Percentiles rank a stretch among this genome's conserved stretches.
Evolutionary conservation across 192 early-diverging fungal species (phyloP).

Genomic region (Mortierella antarctica): DNA sequence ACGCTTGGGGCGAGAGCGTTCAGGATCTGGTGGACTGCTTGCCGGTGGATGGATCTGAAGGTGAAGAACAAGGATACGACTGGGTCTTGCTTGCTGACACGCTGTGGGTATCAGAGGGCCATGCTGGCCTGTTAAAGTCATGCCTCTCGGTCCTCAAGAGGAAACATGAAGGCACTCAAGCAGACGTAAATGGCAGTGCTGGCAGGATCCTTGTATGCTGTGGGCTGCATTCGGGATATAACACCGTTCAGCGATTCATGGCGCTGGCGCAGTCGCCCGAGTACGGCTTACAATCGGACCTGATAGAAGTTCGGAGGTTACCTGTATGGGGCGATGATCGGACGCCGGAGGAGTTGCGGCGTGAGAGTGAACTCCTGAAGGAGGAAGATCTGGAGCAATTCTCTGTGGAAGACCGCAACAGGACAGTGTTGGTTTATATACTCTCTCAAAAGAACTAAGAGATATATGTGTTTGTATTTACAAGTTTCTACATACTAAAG

Average conservation of each 20-base stretch:
- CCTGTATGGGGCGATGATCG: conserved; percentile 36
- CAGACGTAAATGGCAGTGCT: neutral
- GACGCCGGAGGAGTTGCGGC: conserved; percentile 20
- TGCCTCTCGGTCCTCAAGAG: conserved; percentile 19
- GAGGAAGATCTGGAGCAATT: conserved; percentile 43
- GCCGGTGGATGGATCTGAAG: neutral
- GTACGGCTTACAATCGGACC: conserved; percentile 14
- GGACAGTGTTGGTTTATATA: conserved; percentile 43
- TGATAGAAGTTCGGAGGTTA: conserved; percentile 34
- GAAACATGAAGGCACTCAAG: neutral
- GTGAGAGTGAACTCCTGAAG: conserved; percentile 15
- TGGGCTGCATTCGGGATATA: conserved; percentile 38
- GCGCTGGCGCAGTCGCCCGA: conserved; percentile 6
- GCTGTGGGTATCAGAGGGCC: conserved; percentile 44
- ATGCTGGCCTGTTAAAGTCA: conserved; percentile 21
- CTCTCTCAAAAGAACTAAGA: conserved; percentile 6
- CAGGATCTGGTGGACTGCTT: conserved; percentile 34
- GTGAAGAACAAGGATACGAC: conserved; percentile 6
- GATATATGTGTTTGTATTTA: conserved; percentile 1
- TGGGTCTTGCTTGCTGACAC: conserved; percentile 46
- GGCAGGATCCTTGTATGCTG: conserved; percentile 47
- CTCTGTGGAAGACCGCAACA: conserved; percentile 33
- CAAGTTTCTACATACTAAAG: neutral
- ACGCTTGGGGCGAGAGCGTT: conserved; percentile 42
- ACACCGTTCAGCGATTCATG: conserved; percentile 35